Evolutionary conservation across 129 eudicot genomes (phyloP), one percentile per base, ranked within the genome.

Genomic region (Silybum marianum): DNA sequence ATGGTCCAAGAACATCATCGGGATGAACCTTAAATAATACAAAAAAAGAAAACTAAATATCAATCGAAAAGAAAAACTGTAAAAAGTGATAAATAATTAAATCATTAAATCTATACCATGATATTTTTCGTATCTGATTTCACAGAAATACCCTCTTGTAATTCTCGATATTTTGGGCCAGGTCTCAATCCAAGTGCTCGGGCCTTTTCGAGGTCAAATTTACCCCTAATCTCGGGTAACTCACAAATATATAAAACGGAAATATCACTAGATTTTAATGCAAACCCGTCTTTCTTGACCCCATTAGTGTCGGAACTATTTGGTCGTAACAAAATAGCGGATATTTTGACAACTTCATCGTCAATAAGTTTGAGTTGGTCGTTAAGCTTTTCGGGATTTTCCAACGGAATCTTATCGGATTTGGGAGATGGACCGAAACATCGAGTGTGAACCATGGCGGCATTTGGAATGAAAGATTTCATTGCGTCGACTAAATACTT

Each of bases 401-500:
- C 75, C 38, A 79, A 40, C 28, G 85, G 78, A 75, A 65, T 67
- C 42, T 77, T 88, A 71, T 85, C 85, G 11, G 87, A 78, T 62
- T 69, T 71, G 36, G 89, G 72, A 21, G 84, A 76, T 3, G 91
- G 85, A 21, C 97, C 98, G 71, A 95, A 95, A 86, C 97, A 86
- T 66, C 71, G 91, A 0, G 97, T 85, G 78, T 95, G 95, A 79
- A 92, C 95, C 97, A 92, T 90, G 85, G 97, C 97, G 70, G 99
- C 97, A 82, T 89, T 95, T 30, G 98, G 98, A 75, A 95, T 88
- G 87, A 95, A 95, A 24, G 93, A 86, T 83, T 85, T 90, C 97
- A 95, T 95, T 30, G 97, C 98, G 69, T 88, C 90, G 58, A 95
- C 91, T 71, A 95, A 81, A 77, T 89, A 86, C 39, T 86, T 88